A percentile compares a stretch with the other conserved stretches of the same genome.
Evolutionary conservation across 352 stramenopile genomes (phyloP).

Genomic region (Phytophthora multivora): DNA sequence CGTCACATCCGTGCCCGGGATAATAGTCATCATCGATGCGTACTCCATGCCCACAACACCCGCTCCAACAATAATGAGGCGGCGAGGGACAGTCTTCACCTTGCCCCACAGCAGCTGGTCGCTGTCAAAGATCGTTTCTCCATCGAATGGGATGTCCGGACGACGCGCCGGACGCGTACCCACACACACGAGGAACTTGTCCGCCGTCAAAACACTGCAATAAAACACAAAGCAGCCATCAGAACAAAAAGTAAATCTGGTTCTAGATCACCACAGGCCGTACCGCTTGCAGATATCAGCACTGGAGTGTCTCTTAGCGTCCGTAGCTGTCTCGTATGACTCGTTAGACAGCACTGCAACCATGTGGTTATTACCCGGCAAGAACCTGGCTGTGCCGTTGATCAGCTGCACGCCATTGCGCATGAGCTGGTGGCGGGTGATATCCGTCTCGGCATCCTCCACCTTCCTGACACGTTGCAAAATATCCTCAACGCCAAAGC

Average conservation of each 20-base stretch:
- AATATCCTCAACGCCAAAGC: conserved; percentile 83
- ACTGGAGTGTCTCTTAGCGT: conserved; percentile 71
- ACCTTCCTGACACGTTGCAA: conserved; percentile 86
- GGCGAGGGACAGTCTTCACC: conserved; percentile 72
- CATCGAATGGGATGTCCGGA: conserved; percentile 87
- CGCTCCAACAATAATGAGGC: conserved; percentile 82
- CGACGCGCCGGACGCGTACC: conserved; percentile 83
- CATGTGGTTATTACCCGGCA: conserved; percentile 75
- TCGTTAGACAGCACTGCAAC: conserved; percentile 87
- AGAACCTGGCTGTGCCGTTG: conserved; percentile 79
- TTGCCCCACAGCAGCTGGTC: conserved; percentile 87
- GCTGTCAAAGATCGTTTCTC: conserved; percentile 85
- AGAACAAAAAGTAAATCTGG: not conserved
- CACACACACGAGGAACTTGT: conserved; percentile 88
- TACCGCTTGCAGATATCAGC: conserved; percentile 88
- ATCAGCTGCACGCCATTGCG: conserved; percentile 84
- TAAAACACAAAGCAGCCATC: not conserved
- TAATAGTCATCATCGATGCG: conserved; percentile 92
- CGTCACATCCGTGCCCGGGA: conserved; percentile 88
- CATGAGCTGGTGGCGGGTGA: conserved; percentile 83
- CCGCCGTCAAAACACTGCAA: conserved; percentile 75
- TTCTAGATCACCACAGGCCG: not conserved
- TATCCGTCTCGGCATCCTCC: conserved; percentile 82
- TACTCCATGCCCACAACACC: conserved; percentile 94
- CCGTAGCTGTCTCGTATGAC: conserved; percentile 77